Conservation (phyloP, 2,329 filamentous ascomycete species). For the Xylogone sp. region DNA sequence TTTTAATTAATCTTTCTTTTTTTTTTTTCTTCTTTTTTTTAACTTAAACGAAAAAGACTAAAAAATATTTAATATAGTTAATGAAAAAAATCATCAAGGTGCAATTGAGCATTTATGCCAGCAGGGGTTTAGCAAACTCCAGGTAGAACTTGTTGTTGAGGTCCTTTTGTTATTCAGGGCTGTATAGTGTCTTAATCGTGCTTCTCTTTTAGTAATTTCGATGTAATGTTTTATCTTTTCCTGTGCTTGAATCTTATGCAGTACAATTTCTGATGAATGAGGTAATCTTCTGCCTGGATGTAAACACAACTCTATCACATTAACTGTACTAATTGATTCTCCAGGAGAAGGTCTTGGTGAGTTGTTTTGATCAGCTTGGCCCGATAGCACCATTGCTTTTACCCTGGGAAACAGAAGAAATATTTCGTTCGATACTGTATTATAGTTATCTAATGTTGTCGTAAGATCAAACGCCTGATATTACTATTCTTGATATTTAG, state of each 20-base stretch:
- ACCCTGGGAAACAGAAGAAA: not conserved
- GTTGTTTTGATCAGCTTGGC: not conserved
- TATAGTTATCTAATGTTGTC: not conserved
- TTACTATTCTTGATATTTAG: conserved; percentile 9
- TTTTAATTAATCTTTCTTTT: too few species aligned
- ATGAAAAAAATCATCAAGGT: too few species aligned
- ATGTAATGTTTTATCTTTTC: not conserved
- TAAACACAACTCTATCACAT: not conserved
- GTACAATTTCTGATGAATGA: not conserved
- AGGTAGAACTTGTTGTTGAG: not conserved
- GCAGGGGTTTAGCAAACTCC: too few species aligned
- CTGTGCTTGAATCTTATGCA: not conserved
- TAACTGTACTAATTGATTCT: too few species aligned
- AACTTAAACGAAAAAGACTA: too few species aligned
- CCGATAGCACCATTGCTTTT: not conserved
- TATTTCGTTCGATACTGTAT: not conserved
- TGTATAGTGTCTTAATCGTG: not conserved
- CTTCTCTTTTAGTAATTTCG: not conserved
- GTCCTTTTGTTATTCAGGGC: not conserved
- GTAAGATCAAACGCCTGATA: conserved; percentile 9
- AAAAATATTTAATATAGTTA: too few species aligned
- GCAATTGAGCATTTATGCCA: too few species aligned
- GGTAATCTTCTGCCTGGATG: not conserved
- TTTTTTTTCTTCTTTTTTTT: too few species aligned
- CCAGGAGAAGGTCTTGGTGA: not conserved